Conservation (phyloP, 73 alveolate species). For the Tetrahymena malaccensis region DNA sequence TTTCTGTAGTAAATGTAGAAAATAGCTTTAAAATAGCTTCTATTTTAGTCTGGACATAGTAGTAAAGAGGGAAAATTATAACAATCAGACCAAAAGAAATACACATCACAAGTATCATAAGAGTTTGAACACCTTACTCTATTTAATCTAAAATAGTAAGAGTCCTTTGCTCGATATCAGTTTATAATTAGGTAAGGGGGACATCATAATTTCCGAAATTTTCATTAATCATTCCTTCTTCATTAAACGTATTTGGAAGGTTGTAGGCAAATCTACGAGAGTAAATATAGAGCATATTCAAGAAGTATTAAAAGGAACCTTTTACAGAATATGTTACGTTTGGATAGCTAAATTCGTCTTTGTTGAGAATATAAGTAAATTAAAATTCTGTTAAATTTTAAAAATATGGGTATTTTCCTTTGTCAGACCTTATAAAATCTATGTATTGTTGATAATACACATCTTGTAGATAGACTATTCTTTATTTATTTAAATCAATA, state of each 20-base stretch:
- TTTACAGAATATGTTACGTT: neutral
- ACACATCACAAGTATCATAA: neutral
- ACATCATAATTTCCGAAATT: neutral
- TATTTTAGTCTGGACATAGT: neutral
- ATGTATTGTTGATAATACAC: neutral
- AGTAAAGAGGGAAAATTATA: neutral
- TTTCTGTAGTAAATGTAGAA: neutral
- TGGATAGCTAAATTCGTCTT: neutral
- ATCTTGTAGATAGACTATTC: neutral
- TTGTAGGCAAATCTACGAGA: neutral
- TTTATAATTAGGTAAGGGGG: neutral
- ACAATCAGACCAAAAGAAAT: neutral
- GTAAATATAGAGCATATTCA: neutral
- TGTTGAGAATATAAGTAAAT: neutral
- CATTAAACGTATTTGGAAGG: neutral
- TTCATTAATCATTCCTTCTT: neutral
- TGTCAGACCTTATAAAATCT: neutral
- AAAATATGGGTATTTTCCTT: neutral
- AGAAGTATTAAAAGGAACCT: neutral
- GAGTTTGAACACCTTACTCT: neutral
- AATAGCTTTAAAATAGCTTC: neutral
- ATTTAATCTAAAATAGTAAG: neutral
- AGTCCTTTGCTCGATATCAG: neutral
- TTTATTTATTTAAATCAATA: neutral
- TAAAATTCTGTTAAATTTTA: neutral